phyloP scores from a whole-genome alignment of 2,329 filamentous ascomycete genomes.

The Beauveria rudraprayagi region DNA sequence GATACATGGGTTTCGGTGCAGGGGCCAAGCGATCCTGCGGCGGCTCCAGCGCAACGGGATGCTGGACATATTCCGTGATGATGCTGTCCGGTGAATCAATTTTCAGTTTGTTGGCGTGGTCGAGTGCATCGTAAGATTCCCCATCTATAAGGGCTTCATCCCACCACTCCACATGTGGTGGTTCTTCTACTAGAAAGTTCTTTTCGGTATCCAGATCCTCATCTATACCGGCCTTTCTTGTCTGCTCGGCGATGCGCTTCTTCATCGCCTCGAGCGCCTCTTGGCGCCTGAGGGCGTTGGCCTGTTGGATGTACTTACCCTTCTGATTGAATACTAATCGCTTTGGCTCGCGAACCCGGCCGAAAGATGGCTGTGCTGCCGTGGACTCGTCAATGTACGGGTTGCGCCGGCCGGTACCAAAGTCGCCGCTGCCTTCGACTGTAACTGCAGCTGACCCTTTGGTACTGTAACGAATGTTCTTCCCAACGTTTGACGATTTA shows the following conservation, averaged over 20 bases:
- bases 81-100: conserved; percentile 74
- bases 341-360: conserved; percentile 60
- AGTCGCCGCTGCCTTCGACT: conserved; percentile 9
- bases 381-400: conserved; percentile 74
- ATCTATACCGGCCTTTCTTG: conserved; percentile 85
- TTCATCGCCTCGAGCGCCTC: conserved; percentile 91
- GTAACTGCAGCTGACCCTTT: conserved; percentile 18
- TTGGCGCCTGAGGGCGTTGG: conserved; percentile 78
- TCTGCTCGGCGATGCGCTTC: conserved; percentile 78
- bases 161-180: conserved; percentile 95
- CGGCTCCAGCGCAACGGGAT: conserved; percentile 83
- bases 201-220: conserved; percentile 86
- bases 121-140: conserved; percentile 63
- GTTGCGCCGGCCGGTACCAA: conserved; percentile 37
- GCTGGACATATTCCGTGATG: conserved; percentile 84
- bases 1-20: conserved; percentile 78
- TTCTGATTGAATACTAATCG: conserved; percentile 87
- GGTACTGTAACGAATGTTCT: conserved; percentile 6
- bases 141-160: conserved; percentile 80
- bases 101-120: conserved; percentile 58
- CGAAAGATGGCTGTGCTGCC: conserved; percentile 47
- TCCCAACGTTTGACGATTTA: background rate
- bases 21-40: conserved; percentile 81
- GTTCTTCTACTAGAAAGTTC: conserved; percentile 74
- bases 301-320: conserved; percentile 95